Conservation (phyloP, 176 grass and related monocot genomes). For the Echinochloa phyllopogon region DNA sequence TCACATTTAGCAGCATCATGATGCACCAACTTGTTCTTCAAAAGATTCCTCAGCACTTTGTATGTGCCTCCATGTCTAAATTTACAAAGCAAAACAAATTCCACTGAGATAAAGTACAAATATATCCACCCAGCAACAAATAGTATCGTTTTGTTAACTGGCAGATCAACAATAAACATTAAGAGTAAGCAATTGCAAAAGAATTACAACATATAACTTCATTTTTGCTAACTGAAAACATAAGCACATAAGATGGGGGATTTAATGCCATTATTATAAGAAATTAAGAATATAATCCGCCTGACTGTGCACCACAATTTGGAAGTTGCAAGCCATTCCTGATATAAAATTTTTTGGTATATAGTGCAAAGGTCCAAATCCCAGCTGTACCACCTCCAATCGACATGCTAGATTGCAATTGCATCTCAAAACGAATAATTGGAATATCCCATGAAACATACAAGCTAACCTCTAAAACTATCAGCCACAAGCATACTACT, state of each 20-base stretch:
- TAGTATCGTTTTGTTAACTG: neutral
- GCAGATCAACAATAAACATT: neutral
- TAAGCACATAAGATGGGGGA: neutral
- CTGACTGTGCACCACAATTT: neutral
- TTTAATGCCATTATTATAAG: neutral
- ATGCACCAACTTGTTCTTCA: constrained; percentile 93
- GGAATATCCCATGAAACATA: neutral
- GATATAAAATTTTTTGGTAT: neutral
- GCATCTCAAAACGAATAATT: neutral
- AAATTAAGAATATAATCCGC: neutral
- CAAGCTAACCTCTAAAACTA: neutral
- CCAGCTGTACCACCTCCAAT: neutral
- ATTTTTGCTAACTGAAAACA: neutral
- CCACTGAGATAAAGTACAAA: neutral
- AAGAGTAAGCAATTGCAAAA: neutral
- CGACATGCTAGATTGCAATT: neutral
- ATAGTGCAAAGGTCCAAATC: neutral
- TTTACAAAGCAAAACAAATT: constrained; percentile 8
- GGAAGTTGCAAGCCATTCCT: neutral
- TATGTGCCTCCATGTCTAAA: constrained; percentile 88
- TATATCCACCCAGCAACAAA: neutral
- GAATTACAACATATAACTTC: neutral
- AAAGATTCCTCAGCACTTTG: constrained; percentile 82
- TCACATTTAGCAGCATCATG: constrained; percentile 88
- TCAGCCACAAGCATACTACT: neutral